Evolutionary conservation across 2,329 filamentous ascomycete genomes (phyloP), one percentile per base, ranked within the genome.

Genomic region (Cladosporium sp.): DNA sequence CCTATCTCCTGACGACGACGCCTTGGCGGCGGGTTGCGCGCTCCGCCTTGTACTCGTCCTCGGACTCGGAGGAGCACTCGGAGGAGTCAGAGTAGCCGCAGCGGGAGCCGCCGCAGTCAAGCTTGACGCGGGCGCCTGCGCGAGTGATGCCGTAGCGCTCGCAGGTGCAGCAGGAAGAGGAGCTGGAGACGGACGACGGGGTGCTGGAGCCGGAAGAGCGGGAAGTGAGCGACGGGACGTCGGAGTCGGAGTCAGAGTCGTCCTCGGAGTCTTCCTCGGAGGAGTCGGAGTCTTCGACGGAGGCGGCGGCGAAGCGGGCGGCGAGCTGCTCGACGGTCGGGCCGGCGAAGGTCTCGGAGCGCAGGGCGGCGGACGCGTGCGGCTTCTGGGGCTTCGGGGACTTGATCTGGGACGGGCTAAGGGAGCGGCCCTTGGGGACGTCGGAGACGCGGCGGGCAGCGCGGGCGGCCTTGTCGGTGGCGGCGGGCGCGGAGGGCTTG

Each of bases 131-230:
- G 72, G 95, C 87, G 68, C 91, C 65, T 71, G 86, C 85, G 74
- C 90, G 87, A 59, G 91, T 96, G 77, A 97, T 95, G 64, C 91
- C 92, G 77, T 93, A 96, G 75, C 91, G 88, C 73, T 96, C 89
- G 76, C 92, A 97, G 59, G 86, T 90, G 83, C 93, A 97, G 70
- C 80, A 81, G 66, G 72, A 70, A 54, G 64, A 71, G 48, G 70
- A 69, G 55, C 74, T 75, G 56, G 74, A 76, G 63, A 83, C 78
- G 49, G 74, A 77, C 13, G 72, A 76, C 16, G 77, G 77, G 33
- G 77, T 79, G 46, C 73, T 76, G 55, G 69, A 73, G 72, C 79
- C 79, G 58, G 86, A 86, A 57, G 84, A 87, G 77, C 88, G 89
- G 63, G 86, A 78, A 56, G 83, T 49, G 84, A 91, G 73, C 76